Conservation (phyloP, 768 basidiomycete species). For the Pulveroboletus sp. region DNA sequence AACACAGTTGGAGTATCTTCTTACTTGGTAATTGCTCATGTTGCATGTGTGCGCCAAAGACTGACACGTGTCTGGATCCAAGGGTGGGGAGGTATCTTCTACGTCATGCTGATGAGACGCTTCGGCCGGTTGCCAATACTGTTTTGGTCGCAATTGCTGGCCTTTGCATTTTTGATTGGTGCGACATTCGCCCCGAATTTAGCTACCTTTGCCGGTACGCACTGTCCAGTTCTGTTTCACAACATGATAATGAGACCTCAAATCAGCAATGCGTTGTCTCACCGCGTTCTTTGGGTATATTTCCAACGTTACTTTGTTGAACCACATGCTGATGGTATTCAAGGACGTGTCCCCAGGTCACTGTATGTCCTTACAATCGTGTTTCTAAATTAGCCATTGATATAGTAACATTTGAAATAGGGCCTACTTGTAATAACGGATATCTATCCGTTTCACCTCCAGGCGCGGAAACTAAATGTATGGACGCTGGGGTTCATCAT, state of each 20-base stretch:
- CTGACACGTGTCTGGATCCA: constrained; percentile 5
- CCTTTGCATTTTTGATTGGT: constrained; percentile 48
- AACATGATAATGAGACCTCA: neutral
- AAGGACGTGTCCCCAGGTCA: constrained; percentile 52
- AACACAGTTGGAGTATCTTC: constrained; percentile 45
- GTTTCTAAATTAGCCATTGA: neutral
- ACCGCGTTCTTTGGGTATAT: constrained; percentile 32
- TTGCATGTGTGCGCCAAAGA: neutral
- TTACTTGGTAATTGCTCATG: constrained; percentile 32
- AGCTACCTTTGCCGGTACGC: constrained; percentile 43
- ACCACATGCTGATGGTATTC: neutral
- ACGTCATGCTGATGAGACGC: constrained; percentile 30
- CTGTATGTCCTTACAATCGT: constrained; percentile 25
- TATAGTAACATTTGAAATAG: constrained; percentile 15
- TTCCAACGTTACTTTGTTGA: neutral
- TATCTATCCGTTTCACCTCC: constrained; percentile 53
- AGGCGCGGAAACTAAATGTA: constrained; percentile 48
- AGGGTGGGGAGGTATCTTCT: constrained; percentile 32
- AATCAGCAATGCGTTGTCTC: constrained; percentile 31
- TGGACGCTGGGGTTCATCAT: constrained; percentile 54
- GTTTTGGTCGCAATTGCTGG: constrained; percentile 37
- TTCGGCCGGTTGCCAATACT: constrained; percentile 29
- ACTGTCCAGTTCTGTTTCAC: neutral
- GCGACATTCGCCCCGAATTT: constrained; percentile 51
- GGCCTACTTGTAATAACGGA: constrained; percentile 48